Percentiles rank a stretch among this genome's conserved stretches.
Evolutionary conservation across 1,139 yeast species (phyloP).

Genomic region (Nakaseomyces uthaithaninus): DNA sequence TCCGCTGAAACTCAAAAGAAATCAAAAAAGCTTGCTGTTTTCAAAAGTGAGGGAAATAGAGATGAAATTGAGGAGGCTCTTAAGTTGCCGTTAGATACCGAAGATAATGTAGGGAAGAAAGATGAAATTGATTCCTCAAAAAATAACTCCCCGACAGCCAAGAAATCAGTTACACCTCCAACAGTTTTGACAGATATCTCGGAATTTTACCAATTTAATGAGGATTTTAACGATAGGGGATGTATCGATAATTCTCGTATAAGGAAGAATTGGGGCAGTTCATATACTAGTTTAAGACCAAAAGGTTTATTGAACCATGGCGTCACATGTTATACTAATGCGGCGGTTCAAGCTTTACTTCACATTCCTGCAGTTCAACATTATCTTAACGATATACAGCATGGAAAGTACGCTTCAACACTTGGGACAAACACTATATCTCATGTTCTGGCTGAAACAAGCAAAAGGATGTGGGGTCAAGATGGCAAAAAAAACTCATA

Average conservation of each 20-base stretch:
- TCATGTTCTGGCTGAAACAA: constrained; percentile 62
- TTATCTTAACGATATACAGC: constrained; percentile 58
- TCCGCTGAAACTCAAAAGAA: constrained; percentile 11
- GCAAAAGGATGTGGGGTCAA: constrained; percentile 53
- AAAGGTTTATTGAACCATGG: constrained; percentile 84
- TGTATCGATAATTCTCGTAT: constrained; percentile 49
- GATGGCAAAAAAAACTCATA: constrained; percentile 35
- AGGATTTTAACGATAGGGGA: constrained; percentile 47
- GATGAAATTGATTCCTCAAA: constrained; percentile 26
- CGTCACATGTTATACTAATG: constrained; percentile 93
- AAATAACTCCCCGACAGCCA: constrained; percentile 30
- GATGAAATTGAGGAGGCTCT: constrained; percentile 6
- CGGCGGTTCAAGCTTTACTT: constrained; percentile 83
- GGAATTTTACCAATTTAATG: constrained; percentile 46
- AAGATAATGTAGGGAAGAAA: constrained; percentile 22
- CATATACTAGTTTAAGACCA: constrained; percentile 43
- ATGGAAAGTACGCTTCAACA: constrained; percentile 41
- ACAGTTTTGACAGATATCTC: constrained; percentile 42
- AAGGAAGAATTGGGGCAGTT: constrained; percentile 52
- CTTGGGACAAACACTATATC: constrained; percentile 58
- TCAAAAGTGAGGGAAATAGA: constrained; percentile 8
- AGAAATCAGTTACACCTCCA: constrained; percentile 36
- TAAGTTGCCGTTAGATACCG: constrained; percentile 9
- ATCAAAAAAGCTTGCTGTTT: too few species aligned
- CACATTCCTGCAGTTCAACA: constrained; percentile 90